These are phyloP conservation scores for Neoboletus magnificus DNA, from an alignment of 768 basidiomycete genomes.

Conservation along the genomic window DNA sequence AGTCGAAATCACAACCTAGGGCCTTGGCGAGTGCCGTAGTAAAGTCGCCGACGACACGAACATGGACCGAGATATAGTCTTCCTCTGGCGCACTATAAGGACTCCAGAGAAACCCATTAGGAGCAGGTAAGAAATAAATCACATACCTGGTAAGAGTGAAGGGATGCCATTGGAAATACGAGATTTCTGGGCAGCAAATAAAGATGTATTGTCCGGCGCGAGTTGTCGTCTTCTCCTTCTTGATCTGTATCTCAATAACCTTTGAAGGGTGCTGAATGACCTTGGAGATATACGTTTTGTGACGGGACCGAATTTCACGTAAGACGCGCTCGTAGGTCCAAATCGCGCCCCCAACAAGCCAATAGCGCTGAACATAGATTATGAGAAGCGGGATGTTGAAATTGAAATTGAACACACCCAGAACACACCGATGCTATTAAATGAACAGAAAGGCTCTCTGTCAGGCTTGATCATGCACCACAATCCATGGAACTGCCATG, in stretches of 20 bases:
- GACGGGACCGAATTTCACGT: slow-evolving; percentile 88
- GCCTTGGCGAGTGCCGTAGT: slow-evolving; percentile 77
- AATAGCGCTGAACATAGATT: slow-evolving; percentile 61
- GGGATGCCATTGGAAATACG: slow-evolving; percentile 96
- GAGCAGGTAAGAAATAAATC: neutral
- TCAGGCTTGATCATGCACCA: slow-evolving; percentile 97
- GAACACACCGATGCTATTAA: slow-evolving; percentile 85
- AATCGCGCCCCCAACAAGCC: slow-evolving; percentile 82
- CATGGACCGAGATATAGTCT: slow-evolving; percentile 91
- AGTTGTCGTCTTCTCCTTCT: slow-evolving; percentile 85
- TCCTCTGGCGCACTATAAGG: slow-evolving; percentile 80
- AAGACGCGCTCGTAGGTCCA: slow-evolving; percentile 88
- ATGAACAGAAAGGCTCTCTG: slow-evolving; percentile 82
- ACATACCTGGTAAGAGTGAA: slow-evolving; percentile 84
- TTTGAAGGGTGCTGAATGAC: slow-evolving; percentile 94
- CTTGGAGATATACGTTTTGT: slow-evolving; percentile 89
- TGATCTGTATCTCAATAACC: slow-evolving; percentile 95
- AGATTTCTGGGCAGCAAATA: slow-evolving; percentile 84
- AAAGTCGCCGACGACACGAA: slow-evolving; percentile 91
- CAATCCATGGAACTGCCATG: slow-evolving; percentile 95
- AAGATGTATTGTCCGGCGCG: slow-evolving; percentile 94
- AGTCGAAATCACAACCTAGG: slow-evolving; percentile 79
- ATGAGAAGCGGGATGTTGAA: slow-evolving; percentile 2
- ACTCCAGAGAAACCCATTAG: neutral
- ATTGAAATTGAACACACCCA: slow-evolving; percentile 59